Evolutionary conservation across 2,329 filamentous ascomycete genomes (phyloP), one percentile per base, ranked within the genome.

Genomic region (Colletotrichum eremochloae): DNA sequence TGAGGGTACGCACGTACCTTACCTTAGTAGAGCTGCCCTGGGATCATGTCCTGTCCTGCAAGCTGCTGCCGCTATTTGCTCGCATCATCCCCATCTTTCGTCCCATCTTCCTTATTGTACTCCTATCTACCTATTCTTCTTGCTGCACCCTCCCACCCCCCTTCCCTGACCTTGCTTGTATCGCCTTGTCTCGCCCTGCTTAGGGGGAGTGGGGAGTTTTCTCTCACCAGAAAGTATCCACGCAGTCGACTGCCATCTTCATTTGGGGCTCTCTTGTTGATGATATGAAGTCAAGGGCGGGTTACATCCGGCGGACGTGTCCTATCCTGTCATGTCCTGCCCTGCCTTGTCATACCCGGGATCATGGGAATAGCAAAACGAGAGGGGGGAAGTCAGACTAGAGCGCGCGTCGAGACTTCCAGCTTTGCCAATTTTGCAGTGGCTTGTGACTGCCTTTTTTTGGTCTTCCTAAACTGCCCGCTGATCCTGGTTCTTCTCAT

Each of bases 291-390:
- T 42, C n/a, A 62, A 71, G 40, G 33, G n/a, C 68, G 63, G 68
- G 68, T 68, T 62, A 63, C 68, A 57, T 71, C 64, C 64, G 68
- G 68, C 60, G n/a, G 29, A 57, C 64, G 48, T 61, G 57, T 67
- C 63, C 57, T 50, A 62, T 71, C 63, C 40, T 46, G 63, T 67
- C 53, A 20, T 50, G 42, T n/a, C 29, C 62, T 53, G 48, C 66
- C 31, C 24, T 57, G 60, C 61, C 15, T 24, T 40, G 60, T 52
- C 33, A 31, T 57, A 42, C 33, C 67, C 44, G 33, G 58, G 58
- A 50, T 50, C 58, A 62, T 42, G 50, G 31, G 20, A 33, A 31
- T 56, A 52, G 8, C 50, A 24, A 52, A 29, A 52, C 42, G 4
- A n/a, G 11, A 52, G 12, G 3, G 11, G 15, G 24, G 31, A 9